A percentile compares a stretch with the other conserved stretches of the same genome.
phyloP scores from a whole-genome alignment of 2,329 filamentous ascomycete genomes.

The Aspergillus candidus region DNA sequence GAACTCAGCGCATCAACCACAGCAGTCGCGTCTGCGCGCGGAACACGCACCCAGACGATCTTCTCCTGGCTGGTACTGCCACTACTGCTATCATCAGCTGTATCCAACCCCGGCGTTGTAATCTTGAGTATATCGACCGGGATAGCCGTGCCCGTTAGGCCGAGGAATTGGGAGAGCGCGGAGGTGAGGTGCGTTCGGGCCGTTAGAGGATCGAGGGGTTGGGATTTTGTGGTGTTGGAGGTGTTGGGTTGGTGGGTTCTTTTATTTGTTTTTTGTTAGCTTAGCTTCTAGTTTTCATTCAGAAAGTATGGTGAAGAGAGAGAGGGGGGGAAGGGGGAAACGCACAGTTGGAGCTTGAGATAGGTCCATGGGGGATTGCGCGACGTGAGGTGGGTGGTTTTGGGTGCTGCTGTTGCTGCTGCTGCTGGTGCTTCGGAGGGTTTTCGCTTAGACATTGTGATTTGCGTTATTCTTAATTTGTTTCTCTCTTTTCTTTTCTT shows the following conservation, averaged over 20 bases:
- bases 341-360: constrained; percentile 38
- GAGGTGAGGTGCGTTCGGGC: constrained; percentile 41
- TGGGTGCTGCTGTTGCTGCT: constrained; percentile 7
- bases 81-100: background rate
- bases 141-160: constrained; percentile 42
- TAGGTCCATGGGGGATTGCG: constrained; percentile 42
- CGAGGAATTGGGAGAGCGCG: constrained; percentile 44
- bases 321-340: background rate
- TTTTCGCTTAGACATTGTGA: constrained; percentile 23
- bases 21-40: constrained; percentile 39
- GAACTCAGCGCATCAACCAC: constrained; percentile 42
- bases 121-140: constrained; percentile 44
- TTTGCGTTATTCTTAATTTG: background rate
- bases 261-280: background rate
- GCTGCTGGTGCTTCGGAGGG: constrained; percentile 6
- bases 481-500: background rate
- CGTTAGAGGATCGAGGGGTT: constrained; percentile 41
- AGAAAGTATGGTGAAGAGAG: background rate
- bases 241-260: constrained; percentile 26
- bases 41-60: constrained; percentile 40
- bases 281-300: background rate
- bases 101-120: constrained; percentile 2
- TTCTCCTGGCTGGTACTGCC: background rate
- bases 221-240: constrained; percentile 10
- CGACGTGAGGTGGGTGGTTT: constrained; percentile 30